A percentile compares a stretch with the other conserved stretches of the same genome.
Conservation (phyloP, 768 basidiomycete genomes). For the Rhodocollybia butyracea region DNA sequence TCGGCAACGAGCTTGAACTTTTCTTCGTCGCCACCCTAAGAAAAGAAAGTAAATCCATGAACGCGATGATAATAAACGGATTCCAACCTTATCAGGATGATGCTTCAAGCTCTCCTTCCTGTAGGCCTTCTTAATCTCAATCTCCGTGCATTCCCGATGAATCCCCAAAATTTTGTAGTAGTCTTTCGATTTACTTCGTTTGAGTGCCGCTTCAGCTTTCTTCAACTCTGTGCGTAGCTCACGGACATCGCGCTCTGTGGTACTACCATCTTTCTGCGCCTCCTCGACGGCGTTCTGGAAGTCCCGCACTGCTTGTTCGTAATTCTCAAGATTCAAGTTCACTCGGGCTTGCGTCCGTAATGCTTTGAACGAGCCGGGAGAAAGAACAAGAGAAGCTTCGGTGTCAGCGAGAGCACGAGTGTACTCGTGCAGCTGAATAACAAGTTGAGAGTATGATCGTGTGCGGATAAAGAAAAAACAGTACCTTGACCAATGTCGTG, state of each 20-base stretch:
- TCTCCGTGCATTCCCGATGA: slow-evolving; percentile 55
- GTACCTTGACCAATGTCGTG: slow-evolving; percentile 73
- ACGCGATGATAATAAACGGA: background rate
- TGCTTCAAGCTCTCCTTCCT: slow-evolving; percentile 81
- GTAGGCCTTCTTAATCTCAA: slow-evolving; percentile 90
- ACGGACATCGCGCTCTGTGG: slow-evolving; percentile 56
- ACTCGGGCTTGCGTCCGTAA: slow-evolving; percentile 84
- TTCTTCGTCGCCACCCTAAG: slow-evolving; percentile 89
- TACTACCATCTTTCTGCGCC: slow-evolving; percentile 56
- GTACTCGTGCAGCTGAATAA: slow-evolving; percentile 53
- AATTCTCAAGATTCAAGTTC: slow-evolving; percentile 69
- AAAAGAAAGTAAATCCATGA: background rate
- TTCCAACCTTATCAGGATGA: slow-evolving; percentile 75
- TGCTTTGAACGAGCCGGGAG: slow-evolving; percentile 76
- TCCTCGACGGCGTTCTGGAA: slow-evolving; percentile 80
- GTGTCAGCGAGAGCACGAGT: slow-evolving; percentile 73
- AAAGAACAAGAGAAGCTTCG: slow-evolving; percentile 59
- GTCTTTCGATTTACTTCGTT: slow-evolving; percentile 88
- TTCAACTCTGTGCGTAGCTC: slow-evolving; percentile 64
- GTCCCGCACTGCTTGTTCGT: slow-evolving; percentile 66
- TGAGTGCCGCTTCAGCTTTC: slow-evolving; percentile 79
- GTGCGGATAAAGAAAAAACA: background rate
- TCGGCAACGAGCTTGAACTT: slow-evolving; percentile 91
- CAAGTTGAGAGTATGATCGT: slow-evolving; percentile 6
- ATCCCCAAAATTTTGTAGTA: slow-evolving; percentile 81